A percentile compares a stretch with the other conserved stretches of the same genome.
Evolutionary conservation across 768 basidiomycete species (phyloP).

Genomic region (Boletus coccyginus): DNA sequence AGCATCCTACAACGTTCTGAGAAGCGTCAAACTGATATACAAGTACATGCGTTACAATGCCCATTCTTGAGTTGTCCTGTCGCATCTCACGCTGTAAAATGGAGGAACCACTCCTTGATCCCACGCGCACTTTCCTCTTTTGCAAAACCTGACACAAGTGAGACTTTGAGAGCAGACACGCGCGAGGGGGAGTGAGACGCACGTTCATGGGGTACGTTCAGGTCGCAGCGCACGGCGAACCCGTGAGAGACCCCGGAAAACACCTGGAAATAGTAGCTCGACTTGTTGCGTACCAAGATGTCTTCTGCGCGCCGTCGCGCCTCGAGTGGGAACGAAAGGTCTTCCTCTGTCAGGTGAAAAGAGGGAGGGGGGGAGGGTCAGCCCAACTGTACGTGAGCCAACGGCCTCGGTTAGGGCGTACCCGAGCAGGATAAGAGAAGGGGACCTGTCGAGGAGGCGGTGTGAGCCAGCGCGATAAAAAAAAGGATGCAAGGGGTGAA

Average conservation of each 20-base stretch:
- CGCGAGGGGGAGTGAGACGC: background rate
- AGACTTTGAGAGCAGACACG: background rate
- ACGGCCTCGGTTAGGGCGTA: background rate
- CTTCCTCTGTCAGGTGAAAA: slow-evolving; percentile 38
- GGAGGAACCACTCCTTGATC: slow-evolving; percentile 45
- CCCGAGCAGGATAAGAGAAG: slow-evolving; percentile 24
- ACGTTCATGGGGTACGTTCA: slow-evolving; percentile 18
- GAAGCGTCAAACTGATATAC: too few relatives aligned
- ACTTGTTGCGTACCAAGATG: slow-evolving; percentile 45
- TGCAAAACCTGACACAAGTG: slow-evolving; percentile 46
- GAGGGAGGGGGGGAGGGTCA: background rate
- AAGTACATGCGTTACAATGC: too few relatives aligned
- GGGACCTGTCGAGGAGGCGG: slow-evolving; percentile 5
- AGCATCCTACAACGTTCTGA: too few relatives aligned
- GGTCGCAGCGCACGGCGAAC: slow-evolving; percentile 19
- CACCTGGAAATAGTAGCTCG: slow-evolving; percentile 52
- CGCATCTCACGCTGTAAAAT: slow-evolving; percentile 28
- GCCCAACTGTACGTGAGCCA: background rate
- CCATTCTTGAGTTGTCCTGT: too few relatives aligned
- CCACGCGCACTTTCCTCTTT: slow-evolving; percentile 55
- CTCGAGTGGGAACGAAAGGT: slow-evolving; percentile 47
- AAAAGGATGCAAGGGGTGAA: background rate
- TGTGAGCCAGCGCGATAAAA: too few relatives aligned
- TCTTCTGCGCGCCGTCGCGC: slow-evolving; percentile 55
- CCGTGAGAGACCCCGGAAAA: slow-evolving; percentile 43